Evolutionary conservation across 768 basidiomycete species (phyloP), one percentile per base, ranked within the genome.

Genomic region (Pleurotus platypus): DNA sequence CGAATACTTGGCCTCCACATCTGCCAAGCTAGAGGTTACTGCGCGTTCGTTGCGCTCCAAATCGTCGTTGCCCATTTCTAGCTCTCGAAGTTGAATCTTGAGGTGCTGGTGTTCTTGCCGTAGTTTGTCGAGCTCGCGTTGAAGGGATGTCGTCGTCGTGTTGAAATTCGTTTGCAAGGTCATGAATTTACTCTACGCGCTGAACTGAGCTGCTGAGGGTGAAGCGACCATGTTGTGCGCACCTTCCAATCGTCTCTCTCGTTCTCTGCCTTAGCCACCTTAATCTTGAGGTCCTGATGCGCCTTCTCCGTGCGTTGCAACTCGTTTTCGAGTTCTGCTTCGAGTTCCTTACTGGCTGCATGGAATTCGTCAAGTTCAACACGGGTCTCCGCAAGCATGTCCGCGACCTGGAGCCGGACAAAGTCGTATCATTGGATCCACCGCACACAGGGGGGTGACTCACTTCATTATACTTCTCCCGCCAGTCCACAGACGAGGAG

Each of bases 51-150:
- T 95, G 60, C 94, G 81, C 69, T 98, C 97, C 57, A 99, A 78
- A 73, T 98, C 95, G 66, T 99, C 97, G 66, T 97, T 98, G 47
- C 96, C 96, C 85, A 98, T 90, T 73, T 98, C 96, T 27, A 97
- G 77, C 69, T 98, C 92, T 18, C 91, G 83, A 15, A 94, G 73
- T 66, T 89, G 86, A 18, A 89, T 75, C 71, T 90, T 90, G 59
- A 82, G 70, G 49, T 77, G 76, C 66, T 89, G 88, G 60, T 87
- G 80, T 58, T 88, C 85, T 66, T 89, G 85, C 57, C 92, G 82
- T 38, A 91, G 78, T 56, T 82, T 84, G 64, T 96, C 94, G 46
- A 95, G 78, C 71, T 98, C 92, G 57, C 91, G 87, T 70, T 98
- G 96, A 61, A 99, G 82, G 54, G 93, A 93, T 1, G 89, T 85